Conservation (phyloP, 2,329 filamentous ascomycete genomes). For the Xylariales sp. region DNA sequence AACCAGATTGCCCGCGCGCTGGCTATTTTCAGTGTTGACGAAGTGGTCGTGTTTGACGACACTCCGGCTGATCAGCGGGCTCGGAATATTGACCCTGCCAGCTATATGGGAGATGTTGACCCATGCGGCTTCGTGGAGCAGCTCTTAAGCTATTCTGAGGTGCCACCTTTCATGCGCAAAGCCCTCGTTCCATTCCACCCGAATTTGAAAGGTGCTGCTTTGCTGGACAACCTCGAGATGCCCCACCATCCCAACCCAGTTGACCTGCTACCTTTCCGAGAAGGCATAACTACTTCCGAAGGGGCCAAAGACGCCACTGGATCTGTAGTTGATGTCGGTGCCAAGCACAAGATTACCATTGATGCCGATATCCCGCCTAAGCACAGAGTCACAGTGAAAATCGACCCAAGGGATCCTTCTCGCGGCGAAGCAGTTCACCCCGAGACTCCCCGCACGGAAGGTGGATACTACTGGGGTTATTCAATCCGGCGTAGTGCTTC, state of each 20-base stretch:
- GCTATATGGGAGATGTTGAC: slow-evolving; percentile 67
- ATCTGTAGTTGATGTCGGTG: slow-evolving; percentile 55
- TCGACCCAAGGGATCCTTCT: slow-evolving; percentile 42
- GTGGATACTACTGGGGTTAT: slow-evolving; percentile 86
- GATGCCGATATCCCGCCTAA: slow-evolving; percentile 60
- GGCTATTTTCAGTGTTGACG: slow-evolving; percentile 80
- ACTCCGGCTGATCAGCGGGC: slow-evolving; percentile 42
- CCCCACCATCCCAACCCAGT: slow-evolving; percentile 74
- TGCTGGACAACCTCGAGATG: slow-evolving; percentile 75
- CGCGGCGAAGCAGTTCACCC: slow-evolving; percentile 62
- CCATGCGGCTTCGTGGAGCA: slow-evolving; percentile 78
- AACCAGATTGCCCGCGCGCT: slow-evolving; percentile 76
- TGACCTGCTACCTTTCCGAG: slow-evolving; percentile 76
- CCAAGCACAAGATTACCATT: slow-evolving; percentile 52
- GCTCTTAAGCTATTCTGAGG: slow-evolving; percentile 76
- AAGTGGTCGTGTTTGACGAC: slow-evolving; percentile 80
- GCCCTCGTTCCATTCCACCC: slow-evolving; percentile 73
- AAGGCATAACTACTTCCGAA: slow-evolving; percentile 62
- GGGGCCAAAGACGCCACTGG: slow-evolving; percentile 31
- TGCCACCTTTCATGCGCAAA: slow-evolving; percentile 76
- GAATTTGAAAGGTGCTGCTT: slow-evolving; percentile 69
- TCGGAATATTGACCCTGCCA: slow-evolving; percentile 42
- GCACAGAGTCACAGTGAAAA: slow-evolving; percentile 69
- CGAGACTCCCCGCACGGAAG: slow-evolving; percentile 64
- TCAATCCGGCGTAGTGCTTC: slow-evolving; percentile 61